Evolutionary conservation across 495 filamentous ascomycete genomes (phyloP).

Genomic region (Podospora bellae-mahoneyi): DNA sequence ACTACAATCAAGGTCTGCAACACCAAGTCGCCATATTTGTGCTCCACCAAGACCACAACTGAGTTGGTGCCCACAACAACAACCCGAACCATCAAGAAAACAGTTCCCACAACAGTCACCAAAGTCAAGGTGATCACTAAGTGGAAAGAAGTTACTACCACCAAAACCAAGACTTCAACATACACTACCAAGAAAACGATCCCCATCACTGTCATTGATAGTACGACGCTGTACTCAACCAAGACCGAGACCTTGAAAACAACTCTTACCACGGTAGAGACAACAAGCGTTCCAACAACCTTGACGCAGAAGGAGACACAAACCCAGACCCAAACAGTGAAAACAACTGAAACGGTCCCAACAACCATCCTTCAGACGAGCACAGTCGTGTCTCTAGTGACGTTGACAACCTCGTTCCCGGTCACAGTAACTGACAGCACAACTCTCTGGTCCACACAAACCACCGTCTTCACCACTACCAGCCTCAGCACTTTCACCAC

Average conservation of each 20-base stretch:
- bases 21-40: conserved; percentile 16
- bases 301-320: not conserved
- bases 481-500: conserved; percentile 26
- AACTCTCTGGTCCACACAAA: conserved; percentile 27
- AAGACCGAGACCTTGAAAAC: conserved; percentile 12
- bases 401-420: conserved; percentile 27
- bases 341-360: conserved; percentile 15
- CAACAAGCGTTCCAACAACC: conserved; percentile 3
- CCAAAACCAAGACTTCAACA: conserved; percentile 17
- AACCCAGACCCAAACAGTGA: conserved; percentile 12
- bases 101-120: not conserved
- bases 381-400: conserved; percentile 17
- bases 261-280: not conserved
- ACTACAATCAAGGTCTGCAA: conserved; percentile 25
- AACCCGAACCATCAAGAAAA: not conserved
- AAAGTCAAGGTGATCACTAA: conserved; percentile 18
- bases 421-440: conserved; percentile 29
- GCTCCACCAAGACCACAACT: conserved; percentile 28
- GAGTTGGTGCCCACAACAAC: conserved; percentile 24
- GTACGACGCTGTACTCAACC: conserved; percentile 29
- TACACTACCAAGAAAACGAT: conserved; percentile 20
- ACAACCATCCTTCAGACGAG: conserved; percentile 20
- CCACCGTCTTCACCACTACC: conserved; percentile 25
- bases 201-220: conserved; percentile 27
- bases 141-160: conserved; percentile 18